Evolutionary conservation across 106 monocot genomes (phyloP), one percentile per base, ranked within the genome.

Genomic region (Narthecium ossifragum): DNA sequence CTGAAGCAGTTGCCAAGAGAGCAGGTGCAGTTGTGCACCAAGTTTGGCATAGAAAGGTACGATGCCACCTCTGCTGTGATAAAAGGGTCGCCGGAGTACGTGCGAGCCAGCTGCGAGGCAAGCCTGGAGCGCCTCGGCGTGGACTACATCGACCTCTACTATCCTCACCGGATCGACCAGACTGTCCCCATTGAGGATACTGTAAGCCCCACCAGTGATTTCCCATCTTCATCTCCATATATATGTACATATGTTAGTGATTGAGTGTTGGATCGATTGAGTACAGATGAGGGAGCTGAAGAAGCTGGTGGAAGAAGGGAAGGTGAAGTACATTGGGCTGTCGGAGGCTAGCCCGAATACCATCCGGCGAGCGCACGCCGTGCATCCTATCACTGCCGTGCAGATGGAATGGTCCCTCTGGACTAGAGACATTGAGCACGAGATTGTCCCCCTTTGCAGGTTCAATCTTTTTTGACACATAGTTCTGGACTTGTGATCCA

Each of bases 361-460:
- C 0, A 86, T 92, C 40, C 74, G 77, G 39, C 59, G 92, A 29
- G 92, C 86, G 31, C 83, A 92, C 70, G 76, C 74, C 10, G 83
- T 92, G 64, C 86, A 92, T 74, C 86, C 92, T 8, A 69, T 92
- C 38, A 76, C 77, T 59, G 79, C 83, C 23, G 56, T 92, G 57
- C 92, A 92, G 58, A 83, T 92, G 45, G 92, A 92, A 50, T 92
- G 83, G 82, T 92, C 86, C 31, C 68, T 92, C n/a, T 86, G 82
- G 86, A 75, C 82, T 57, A 80, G 92, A 2, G 92, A 92, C 63
- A 68, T 86, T n/a, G 92, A 92, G 55, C 71, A 77, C 55, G 57
- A 57, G 57, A 57, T 57, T 31, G 61, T 92, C 21, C 83, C 92
- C 8, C 74, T 86, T 25, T 92, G 92, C 74, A 86, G 70, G 76